phyloP scores from a whole-genome alignment of 148 eudicot genomes.

The Cornus kousa region DNA sequence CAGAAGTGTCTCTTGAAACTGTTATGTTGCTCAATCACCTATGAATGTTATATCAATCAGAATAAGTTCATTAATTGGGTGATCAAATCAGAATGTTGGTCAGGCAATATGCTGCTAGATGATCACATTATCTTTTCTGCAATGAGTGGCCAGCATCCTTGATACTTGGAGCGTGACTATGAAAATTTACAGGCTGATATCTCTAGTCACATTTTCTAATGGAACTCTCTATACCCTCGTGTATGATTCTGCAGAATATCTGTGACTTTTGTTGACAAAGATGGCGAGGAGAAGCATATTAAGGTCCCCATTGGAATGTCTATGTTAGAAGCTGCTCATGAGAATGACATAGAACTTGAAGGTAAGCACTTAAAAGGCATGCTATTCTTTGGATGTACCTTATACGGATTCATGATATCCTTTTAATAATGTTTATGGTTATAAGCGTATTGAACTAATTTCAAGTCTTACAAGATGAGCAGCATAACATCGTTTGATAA shows the following conservation, averaged over 20 bases:
- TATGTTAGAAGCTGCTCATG: conserved; percentile 97
- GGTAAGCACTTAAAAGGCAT: conserved; percentile 34
- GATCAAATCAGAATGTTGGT: not conserved
- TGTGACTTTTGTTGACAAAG: conserved; percentile 90
- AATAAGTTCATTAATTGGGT: not conserved
- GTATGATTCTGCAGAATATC: conserved; percentile 57
- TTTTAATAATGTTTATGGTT: not conserved
- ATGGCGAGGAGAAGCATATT: conserved; percentile 70
- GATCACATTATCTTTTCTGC: not conserved
- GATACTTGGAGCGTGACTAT: not conserved
- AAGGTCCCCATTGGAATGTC: conserved; percentile 90
- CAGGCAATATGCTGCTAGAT: not conserved
- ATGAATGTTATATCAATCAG: not conserved
- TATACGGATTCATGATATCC: not conserved
- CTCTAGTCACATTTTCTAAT: not conserved
- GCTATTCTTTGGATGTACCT: not conserved
- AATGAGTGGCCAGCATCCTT: not conserved
- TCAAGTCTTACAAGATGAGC: not conserved
- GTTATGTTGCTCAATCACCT: not conserved
- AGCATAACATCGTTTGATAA: not conserved
- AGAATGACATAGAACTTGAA: conserved; percentile 90
- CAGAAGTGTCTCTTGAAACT: not conserved
- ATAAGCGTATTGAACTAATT: not conserved
- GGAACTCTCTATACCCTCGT: conserved; percentile 1
- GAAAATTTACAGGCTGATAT: not conserved